Conservation (phyloP, 1,284 basidiomycete species). For the Rhodofomes roseus region DNA sequence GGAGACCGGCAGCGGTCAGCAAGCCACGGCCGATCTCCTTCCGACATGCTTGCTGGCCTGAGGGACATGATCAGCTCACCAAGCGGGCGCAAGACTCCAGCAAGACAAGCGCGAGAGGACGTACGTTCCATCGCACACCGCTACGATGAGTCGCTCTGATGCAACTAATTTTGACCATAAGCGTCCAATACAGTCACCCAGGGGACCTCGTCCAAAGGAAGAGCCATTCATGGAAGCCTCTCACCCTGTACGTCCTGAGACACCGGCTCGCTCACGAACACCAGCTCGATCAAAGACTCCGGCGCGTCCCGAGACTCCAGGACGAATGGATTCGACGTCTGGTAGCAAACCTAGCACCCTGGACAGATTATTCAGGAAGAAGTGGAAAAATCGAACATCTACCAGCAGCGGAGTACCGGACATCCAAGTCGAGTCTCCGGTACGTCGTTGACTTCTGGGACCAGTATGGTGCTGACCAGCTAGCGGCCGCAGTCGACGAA, state of each 20-base stretch:
- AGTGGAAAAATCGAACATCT: slow-evolving; percentile 11
- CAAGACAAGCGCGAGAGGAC: slow-evolving; percentile 13
- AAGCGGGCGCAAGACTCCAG: slow-evolving; percentile 3
- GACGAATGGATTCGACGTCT: slow-evolving; percentile 2
- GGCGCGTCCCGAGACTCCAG: not conserved
- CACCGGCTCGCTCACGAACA: not conserved
- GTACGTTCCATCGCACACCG: slow-evolving; percentile 14
- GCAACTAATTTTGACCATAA: not conserved
- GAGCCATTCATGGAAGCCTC: not conserved
- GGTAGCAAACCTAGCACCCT: slow-evolving; percentile 7
- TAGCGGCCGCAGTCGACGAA: slow-evolving; percentile 10
- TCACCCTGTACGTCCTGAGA: not conserved
- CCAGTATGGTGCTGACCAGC: not conserved
- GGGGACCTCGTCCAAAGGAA: slow-evolving; percentile 19
- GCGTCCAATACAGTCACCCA: slow-evolving; percentile 17
- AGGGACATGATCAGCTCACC: slow-evolving; percentile 5
- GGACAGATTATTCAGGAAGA: slow-evolving; percentile 16
- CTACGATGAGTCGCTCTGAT: slow-evolving; percentile 2
- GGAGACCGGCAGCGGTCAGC: slow-evolving; percentile 3
- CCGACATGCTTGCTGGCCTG: not conserved
- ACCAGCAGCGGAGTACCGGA: slow-evolving; percentile 16
- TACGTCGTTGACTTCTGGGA: slow-evolving; percentile 1
- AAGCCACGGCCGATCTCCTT: not conserved
- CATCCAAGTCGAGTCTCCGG: slow-evolving; percentile 20
- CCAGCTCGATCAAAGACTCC: not conserved